Base-by-base conservation (phyloP, 1,284 basidiomycete species). In the Irpex sp. region DNA sequence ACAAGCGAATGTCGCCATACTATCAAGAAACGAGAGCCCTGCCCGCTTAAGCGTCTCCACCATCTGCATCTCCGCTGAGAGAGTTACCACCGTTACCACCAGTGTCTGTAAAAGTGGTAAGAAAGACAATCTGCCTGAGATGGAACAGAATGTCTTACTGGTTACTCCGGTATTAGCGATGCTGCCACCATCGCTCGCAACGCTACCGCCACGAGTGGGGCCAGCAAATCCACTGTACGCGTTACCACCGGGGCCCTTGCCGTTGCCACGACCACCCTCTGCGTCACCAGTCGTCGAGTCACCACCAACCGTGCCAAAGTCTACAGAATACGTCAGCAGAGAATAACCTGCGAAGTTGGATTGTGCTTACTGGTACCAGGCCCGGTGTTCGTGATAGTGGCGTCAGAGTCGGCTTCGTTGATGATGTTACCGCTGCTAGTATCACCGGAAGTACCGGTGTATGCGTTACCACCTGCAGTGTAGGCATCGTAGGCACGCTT, bases 381-480 rank as follows among this genome's bases (percentile, higher is more conserved):
- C 19, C 58, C 64, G 15, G 60, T 61, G 61, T 67, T 65, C n/a
- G 62, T 62, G 31, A 65, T 57, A 7, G 61, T 62, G 35, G 53
- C 60, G 15, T 56, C 58, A n/a, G 61, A 39, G 37, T 64, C 64
- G 11, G 63, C 49, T 8, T 58, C 65, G 59, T 72, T 70, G 53
- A 62, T 43, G 39, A 70, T 61, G 7, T 61, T 63, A 46, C 72
- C 72, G 7, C 69, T 68, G 43, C 66, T 67, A 26, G 69, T 65
- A 55, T 61, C 57, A 37, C 61, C 61, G 17, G 69, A 66, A 37
- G 67, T 67, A 54, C 72, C 72, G 19, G 70, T 68, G 65, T 70
- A 70, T 1, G 72, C 66, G 64, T 70, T 73, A 65, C 72, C 72
- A 57, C 68, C 68, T 6, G 66, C 63, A 5, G 68, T 67, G 49